Evolutionary conservation across 805 yeast species (phyloP), one percentile per base, ranked within the genome.

Genomic region (Candida silvicultrix): DNA sequence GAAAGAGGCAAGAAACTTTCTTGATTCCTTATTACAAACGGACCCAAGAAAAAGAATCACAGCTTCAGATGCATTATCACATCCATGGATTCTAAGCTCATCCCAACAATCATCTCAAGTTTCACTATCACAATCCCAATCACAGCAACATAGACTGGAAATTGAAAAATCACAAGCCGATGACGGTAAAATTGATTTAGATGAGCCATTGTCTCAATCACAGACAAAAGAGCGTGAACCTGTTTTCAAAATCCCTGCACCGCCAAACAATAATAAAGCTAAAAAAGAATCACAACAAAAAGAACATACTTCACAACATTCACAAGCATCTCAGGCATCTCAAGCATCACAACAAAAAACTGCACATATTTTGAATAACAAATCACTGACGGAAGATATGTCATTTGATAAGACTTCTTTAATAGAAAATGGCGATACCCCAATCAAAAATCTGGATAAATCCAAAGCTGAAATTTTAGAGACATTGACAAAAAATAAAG

Each of bases 41-140:
- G 84, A 89, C 59, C 96, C 96, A 1, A 66, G 73, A 32, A 62
- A 74, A 36, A 73, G 99, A 49, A 74, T 86, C 18, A 79, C 83
- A 18, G 97, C 98, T 0, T 69, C 69, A 7, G 78, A 77, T 45
- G 97, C 97, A 0, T 69, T 92, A 40, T 61, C 69, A 18, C 95
- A 89, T 60, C 83, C 84, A 4, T 94, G 99, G 99, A 69, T 92
- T n/a, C 10, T 46, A 47, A 45, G 52, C 40, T 42, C 40, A 16
- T 51, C 56, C 16, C 51, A 56, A 31, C 21, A 49, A 3, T 48
- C 47, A 12, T 63, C 70, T 16, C 71, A 75, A 45, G 69, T 82
- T 3, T 81, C 88, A 51, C 64, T 85, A 44, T 81, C 88, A 5
- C 88, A 83, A 57, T 81, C 86, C 12, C 81, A 82, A 50, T 80